These are phyloP conservation scores for Trypethelium eluteriae DNA, from an alignment of 495 filamentous ascomycete species.

Conservation along the genomic window DNA sequence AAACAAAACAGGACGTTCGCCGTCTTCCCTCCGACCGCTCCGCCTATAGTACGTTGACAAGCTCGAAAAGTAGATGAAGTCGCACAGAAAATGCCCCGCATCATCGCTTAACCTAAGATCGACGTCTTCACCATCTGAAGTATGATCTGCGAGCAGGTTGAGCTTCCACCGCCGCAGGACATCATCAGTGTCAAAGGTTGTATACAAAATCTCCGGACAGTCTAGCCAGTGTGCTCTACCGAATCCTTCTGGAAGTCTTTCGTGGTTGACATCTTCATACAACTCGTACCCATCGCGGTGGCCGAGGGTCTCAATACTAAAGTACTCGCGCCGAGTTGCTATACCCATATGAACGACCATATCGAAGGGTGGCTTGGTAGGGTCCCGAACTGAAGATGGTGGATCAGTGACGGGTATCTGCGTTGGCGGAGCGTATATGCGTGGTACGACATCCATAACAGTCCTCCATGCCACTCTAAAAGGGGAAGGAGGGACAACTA, in stretches of 20 bases:
- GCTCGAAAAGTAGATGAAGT: constrained; percentile 78
- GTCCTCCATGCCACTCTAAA: constrained; percentile 61
- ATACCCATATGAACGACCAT: constrained; percentile 74
- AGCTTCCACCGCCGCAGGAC: constrained; percentile 50
- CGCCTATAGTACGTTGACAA: constrained; percentile 45
- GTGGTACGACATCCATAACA: constrained; percentile 56
- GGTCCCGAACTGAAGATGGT: constrained; percentile 28
- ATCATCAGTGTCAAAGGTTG: constrained; percentile 46
- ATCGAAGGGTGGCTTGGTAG: constrained; percentile 41
- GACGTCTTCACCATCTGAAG: constrained; percentile 30
- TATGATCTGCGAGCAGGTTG: constrained; percentile 26
- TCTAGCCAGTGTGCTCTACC: constrained; percentile 45
- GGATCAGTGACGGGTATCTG: constrained; percentile 24
- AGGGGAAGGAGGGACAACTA: constrained; percentile 57
- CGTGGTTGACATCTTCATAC: constrained; percentile 62
- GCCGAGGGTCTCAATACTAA: constrained; percentile 60
- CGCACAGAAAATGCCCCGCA: constrained; percentile 75
- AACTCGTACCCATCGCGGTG: constrained; percentile 69
- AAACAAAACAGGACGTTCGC: constrained; percentile 57
- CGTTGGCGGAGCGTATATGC: constrained; percentile 37
- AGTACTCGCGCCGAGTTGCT: constrained; percentile 60
- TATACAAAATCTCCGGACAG: constrained; percentile 41
- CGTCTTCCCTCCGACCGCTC: constrained; percentile 39
- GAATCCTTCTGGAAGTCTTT: constrained; percentile 46
- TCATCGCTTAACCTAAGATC: constrained; percentile 63